These are phyloP conservation scores for Mucor lusitanicus DNA, from an alignment of 371 early-diverging fungal species.

Conservation along the genomic window DNA sequence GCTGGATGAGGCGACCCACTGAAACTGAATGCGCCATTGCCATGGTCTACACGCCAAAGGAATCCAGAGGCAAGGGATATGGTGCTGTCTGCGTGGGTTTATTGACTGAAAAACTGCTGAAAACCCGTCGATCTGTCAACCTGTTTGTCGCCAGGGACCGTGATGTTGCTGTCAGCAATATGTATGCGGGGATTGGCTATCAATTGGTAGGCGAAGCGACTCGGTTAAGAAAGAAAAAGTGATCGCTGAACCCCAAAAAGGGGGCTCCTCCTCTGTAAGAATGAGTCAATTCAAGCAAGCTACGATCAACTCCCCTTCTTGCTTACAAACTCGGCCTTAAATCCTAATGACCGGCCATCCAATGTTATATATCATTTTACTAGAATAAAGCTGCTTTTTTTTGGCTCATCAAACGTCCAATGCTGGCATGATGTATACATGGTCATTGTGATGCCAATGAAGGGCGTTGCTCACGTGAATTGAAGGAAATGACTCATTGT, in stretches of 20 bases:
- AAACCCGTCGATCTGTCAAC: conserved; percentile 11
- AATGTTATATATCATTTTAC: neutral
- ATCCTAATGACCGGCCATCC: neutral
- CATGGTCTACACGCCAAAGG: conserved; percentile 14
- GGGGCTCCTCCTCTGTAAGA: neutral
- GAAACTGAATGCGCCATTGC: conserved; percentile 10
- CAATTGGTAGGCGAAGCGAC: neutral
- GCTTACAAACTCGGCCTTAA: neutral
- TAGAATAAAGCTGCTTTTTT: neutral
- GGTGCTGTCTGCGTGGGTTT: conserved; percentile 11
- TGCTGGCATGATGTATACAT: neutral
- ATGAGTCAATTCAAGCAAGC: neutral
- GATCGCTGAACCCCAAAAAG: neutral
- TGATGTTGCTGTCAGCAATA: neutral
- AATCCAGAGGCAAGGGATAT: conserved; percentile 5
- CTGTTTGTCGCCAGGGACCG: neutral
- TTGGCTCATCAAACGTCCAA: neutral
- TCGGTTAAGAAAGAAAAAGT: neutral
- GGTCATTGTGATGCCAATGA: neutral
- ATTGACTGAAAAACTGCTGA: conserved; percentile 8
- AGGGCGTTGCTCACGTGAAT: neutral
- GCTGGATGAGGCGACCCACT: conserved; percentile 12
- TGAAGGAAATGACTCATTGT: neutral
- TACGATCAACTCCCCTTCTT: neutral
- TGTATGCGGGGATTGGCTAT: conserved; percentile 14